Base-by-base conservation (phyloP, 2,329 filamentous ascomycete species). In the Diaporthe citrichinensis region DNA sequence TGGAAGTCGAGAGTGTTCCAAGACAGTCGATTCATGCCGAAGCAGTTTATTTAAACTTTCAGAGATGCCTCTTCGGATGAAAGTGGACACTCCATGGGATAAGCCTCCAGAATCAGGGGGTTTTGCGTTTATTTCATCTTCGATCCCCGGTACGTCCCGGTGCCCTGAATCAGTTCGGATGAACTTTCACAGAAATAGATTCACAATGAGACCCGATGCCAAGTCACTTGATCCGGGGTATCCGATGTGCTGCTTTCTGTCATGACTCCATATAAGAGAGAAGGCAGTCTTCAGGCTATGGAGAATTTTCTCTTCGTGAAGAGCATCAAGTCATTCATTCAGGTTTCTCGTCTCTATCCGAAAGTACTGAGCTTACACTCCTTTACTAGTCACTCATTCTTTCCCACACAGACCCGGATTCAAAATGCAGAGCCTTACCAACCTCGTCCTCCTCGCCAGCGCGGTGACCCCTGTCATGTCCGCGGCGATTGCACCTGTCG, bases 141-240 rank as follows among this genome's bases (percentile, higher is more conserved):
- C 14, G 14, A 53, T 51, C 31, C 28, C 44, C 46, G n/a, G 28
- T 34, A 28, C 15, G 23, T 53, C 65, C 23, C 7, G 65, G 65
- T 8, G 7, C 2, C 23, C 46, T 68, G 65, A 68, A 53, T 68
- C 65, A 68, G 65, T 39, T 53, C 23, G 46, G 65, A 68, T 53
- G 65, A 68, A 68, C 46, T 68, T 8, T 68, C 2, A 53, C 23
- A 53, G 46, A 68, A 68, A 68, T 68, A 53, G 65, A 68, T 53
- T 25, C 6, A 39, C 23, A 31, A 28, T 28, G 28, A 51, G 1
- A 3, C 20, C 28, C 23, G 31, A 51, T 53, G 62, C 44, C 44
- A 68, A 68, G 44, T 25, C n/a, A 23, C n/a, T 62, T 7, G 46
- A 53, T 14, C 46, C 46, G 65, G 65, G 31, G 46, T 68, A 53